Evolutionary conservation across 2,329 filamentous ascomycete genomes (phyloP), one percentile per base, ranked within the genome.

Genomic region (Curvularia spicifera): DNA sequence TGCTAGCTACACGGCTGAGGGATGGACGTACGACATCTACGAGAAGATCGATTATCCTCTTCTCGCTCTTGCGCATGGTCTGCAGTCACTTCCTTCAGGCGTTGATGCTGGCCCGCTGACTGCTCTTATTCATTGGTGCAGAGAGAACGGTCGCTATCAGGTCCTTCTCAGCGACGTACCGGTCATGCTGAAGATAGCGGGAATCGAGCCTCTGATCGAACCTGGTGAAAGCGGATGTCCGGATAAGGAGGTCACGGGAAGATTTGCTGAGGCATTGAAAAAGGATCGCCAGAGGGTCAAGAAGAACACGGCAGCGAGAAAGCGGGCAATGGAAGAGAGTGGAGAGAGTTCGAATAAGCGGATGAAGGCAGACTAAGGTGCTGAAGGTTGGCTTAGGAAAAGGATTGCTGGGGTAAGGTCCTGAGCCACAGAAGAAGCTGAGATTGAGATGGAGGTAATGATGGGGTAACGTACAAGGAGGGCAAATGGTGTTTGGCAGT

Each of bases 101-200:
- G 1, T 22, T 0, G 65, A 70, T 45, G 66, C 66, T 1, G 66
- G 67, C 0, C 66, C 67, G 1, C 31, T 69, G 20, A 69, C 67
- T 0, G 35, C 40, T 0, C 20, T 68, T 0, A 68, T 70, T 10
- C 26, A 42, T 4, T 66, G 61, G 63, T 64, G 57, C 12, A 47
- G 52, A 7, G 37, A 61, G 2, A 37, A 66, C 0, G 31, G 26
- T 0, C 37, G 51, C 0, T 53, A 62, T 35, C 26, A 40, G 1
- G 20, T 33, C 0, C 40, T 69, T 47, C 52, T 70, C 0, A 63
- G 60, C 24, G 56, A 69, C 0, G 59, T 65, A 0, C 53, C 65
- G 0, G 31, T 0, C 1, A 24, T 68, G 5, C 26, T 70, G 0
- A 28, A 55, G 0, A 56, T 57, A 28, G 57, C 57, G 1, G 24